These are phyloP conservation scores for Colletotrichum lentis DNA, from an alignment of 2,329 filamentous ascomycete genomes.

Conservation along the genomic window DNA sequence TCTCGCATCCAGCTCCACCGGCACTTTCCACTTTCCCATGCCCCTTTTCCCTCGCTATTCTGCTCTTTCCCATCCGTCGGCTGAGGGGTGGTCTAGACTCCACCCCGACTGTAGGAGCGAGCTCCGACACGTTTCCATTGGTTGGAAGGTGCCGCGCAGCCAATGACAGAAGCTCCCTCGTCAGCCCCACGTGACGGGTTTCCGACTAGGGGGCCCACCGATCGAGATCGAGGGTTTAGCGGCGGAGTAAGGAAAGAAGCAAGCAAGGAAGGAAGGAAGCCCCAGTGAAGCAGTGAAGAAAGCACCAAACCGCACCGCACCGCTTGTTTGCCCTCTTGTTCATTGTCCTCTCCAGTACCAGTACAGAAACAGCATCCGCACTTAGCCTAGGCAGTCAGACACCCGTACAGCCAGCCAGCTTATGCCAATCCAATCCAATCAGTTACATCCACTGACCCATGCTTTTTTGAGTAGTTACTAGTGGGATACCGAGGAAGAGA, in stretches of 20 bases:
- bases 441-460: not conserved
- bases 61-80: conserved; percentile 9
- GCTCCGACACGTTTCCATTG: conserved; percentile 34
- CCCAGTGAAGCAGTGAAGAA: too few species aligned
- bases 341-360: too few species aligned
- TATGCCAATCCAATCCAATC: too few species aligned
- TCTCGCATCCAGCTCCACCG: not conserved
- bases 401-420: too few species aligned
- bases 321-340: not conserved
- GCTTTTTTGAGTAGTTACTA: not conserved
- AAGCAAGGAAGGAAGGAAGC: not conserved
- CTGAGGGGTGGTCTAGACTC: conserved; percentile 1
- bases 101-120: conserved; percentile 16
- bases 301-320: not conserved
- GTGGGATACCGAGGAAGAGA: not conserved
- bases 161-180: conserved; percentile 15
- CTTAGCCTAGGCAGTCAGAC: too few species aligned
- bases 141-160: not conserved
- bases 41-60: not conserved
- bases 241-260: not conserved
- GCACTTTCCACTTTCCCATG: conserved; percentile 11
- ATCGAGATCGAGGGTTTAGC: conserved; percentile 13
- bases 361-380: not conserved
- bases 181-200: conserved; percentile 6
- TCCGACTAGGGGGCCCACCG: conserved; percentile 16